Percentiles rank a stretch among this genome's conserved stretches.
These are phyloP conservation scores for Dothidotthia symphoricarpi DNA, from an alignment of 2,329 filamentous ascomycete genomes.

Conservation along the genomic window DNA sequence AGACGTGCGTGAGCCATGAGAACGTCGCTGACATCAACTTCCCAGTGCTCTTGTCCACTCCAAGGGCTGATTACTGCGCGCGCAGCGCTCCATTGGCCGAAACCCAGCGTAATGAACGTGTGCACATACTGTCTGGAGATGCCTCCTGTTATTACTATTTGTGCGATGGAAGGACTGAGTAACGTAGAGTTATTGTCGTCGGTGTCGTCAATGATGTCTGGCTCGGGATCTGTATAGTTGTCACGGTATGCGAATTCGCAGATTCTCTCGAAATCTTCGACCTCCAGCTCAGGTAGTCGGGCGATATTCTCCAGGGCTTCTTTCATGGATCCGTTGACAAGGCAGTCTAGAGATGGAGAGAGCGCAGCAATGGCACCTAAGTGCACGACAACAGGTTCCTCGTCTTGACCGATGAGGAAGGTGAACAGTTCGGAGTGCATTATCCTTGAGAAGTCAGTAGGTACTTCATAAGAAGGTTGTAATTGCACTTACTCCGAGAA, in stretches of 20 bases:
- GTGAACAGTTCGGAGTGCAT: conserved; percentile 9
- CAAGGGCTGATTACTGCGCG: too few species aligned
- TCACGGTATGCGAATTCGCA: conserved; percentile 14
- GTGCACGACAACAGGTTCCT: conserved; percentile 9
- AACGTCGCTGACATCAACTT: not conserved
- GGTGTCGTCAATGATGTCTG: not conserved
- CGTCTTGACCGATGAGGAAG: conserved; percentile 11
- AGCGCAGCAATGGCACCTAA: conserved; percentile 11
- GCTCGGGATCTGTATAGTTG: conserved; percentile 8
- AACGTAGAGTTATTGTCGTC: not conserved
- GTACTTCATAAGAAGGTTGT: not conserved
- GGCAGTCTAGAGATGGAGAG: conserved; percentile 3
- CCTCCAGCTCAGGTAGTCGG: conserved; percentile 6
- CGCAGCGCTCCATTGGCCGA: too few species aligned
- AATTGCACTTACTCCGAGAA: not conserved
- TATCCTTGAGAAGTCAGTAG: not conserved
- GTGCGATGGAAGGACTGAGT: not conserved
- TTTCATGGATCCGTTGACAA: conserved; percentile 16
- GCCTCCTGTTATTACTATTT: too few species aligned
- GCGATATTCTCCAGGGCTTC: conserved; percentile 12
- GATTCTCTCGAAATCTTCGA: conserved; percentile 16
- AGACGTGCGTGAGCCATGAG: not conserved
- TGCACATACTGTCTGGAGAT: too few species aligned
- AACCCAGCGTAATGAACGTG: too few species aligned
- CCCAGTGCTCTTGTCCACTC: too few species aligned